A percentile compares a stretch with the other conserved stretches of the same genome.
Evolutionary conservation across 225 moss, liverwort and hornwort species (phyloP).

Genomic region (Lunularia cruciata): DNA sequence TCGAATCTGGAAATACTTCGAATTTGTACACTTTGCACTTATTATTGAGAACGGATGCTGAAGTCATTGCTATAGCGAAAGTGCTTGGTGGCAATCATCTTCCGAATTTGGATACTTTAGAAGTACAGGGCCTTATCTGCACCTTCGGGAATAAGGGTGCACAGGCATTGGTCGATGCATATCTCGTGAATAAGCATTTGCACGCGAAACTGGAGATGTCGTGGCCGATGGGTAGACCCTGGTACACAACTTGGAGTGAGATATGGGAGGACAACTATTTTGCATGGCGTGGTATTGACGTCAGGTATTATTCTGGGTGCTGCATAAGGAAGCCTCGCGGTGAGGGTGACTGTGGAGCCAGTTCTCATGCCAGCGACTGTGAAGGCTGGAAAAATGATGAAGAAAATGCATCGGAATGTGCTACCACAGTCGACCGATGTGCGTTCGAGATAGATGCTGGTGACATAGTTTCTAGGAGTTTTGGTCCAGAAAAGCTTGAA

Average conservation of each 20-base stretch:
- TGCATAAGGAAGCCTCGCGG: not conserved
- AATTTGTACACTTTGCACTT: conserved; percentile 1
- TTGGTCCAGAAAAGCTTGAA: not conserved
- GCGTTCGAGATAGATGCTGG: conserved; percentile 11
- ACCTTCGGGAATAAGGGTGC: conserved; percentile 6
- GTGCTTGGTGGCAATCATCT: not conserved
- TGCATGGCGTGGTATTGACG: conserved; percentile 10
- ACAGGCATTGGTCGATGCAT: conserved; percentile 7
- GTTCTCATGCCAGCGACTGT: conserved; percentile 1
- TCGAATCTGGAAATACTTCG: conserved; percentile 2
- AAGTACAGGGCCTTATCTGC: conserved; percentile 6
- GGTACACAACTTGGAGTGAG: conserved; percentile 15
- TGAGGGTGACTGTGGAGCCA: not conserved
- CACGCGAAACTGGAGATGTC: conserved; percentile 16
- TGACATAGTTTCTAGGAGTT: not conserved
- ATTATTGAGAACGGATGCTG: not conserved
- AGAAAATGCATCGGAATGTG: not conserved
- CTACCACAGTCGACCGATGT: conserved; percentile 4
- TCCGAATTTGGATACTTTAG: conserved; percentile 14
- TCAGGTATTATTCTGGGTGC: not conserved
- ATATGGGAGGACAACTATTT: conserved; percentile 8
- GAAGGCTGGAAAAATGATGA: not conserved
- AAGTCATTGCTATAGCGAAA: conserved; percentile 6
- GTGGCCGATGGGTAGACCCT: conserved; percentile 15
- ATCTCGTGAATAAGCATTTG: not conserved